Evolutionary conservation across 2,329 filamentous ascomycete species (phyloP), one percentile per base, ranked within the genome.

Genomic region (Dothidotthia symphoricarpi): DNA sequence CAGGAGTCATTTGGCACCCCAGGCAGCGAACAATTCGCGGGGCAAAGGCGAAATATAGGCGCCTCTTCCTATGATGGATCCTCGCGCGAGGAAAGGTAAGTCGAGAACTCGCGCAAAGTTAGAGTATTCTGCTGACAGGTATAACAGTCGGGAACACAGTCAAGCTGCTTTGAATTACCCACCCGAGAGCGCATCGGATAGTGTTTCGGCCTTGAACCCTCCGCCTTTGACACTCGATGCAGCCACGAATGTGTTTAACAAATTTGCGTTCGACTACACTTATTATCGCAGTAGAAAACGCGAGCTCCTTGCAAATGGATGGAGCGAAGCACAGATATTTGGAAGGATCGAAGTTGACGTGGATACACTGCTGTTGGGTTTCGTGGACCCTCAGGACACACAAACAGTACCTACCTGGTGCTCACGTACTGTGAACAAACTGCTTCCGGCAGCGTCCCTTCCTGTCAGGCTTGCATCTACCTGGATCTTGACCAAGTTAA

Each of bases 361-460:
- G 11, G 62, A 66, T 34, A 59, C 59, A 3, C 44, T 64, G n/a
- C 42, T 66, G 28, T 43, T 64, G 28, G 59, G 61, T 1, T 64
- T 62, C 29, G 41, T 47, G 28, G 62, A 66, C 44, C 55, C 59
- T 17, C 55, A 63, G 35, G 61, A 64, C 24, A 47, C 43, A 12
- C 61, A 64, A 19, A 46, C 59, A 8, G 59, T 66, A 24, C 54
- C 61, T 6, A 62, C 55, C 8, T 66, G 62, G 62, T 53, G 61
- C 19, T 51, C 61, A 12, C 49, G 59, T 34, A 59, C 52, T 26
- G 48, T 58, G 17, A 62, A 64, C 39, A 64, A 54, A 37, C 40
- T 64, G 26, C 45, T 66, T 10, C 57, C 51, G 4, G 31, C 48
- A 12, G 39, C 49, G 3, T 32, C 59, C 19, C 36, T 66, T 26